phyloP scores from a whole-genome alignment of 306 rosid genomes.

The Malus fusca region DNA sequence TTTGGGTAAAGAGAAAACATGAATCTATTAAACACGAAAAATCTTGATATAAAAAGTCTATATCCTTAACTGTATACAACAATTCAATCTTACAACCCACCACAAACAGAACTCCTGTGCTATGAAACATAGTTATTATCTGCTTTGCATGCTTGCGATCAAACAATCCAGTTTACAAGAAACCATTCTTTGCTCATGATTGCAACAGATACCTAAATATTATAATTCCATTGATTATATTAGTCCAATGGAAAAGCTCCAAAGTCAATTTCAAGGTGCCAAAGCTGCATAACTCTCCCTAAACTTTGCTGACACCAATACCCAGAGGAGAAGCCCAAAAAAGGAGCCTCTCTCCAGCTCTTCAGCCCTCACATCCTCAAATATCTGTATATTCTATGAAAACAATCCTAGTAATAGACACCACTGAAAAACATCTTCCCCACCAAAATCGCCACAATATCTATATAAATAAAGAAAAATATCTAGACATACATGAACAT shows the following conservation, averaged over 20 bases:
- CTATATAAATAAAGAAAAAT: too few species aligned
- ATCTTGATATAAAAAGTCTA: neutral
- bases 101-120: neutral
- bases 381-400: neutral
- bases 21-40: neutral
- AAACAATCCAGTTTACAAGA: neutral
- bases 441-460: neutral
- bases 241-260: neutral
- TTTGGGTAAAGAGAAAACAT: too few species aligned
- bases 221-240: neutral
- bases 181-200: neutral
- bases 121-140: neutral
- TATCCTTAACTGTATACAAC: neutral
- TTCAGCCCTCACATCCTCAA: neutral
- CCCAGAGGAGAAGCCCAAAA: neutral
- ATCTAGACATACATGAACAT: too few species aligned
- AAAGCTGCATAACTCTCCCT: neutral
- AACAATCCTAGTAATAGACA: neutral
- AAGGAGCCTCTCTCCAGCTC: neutral
- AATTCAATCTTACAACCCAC: neutral
- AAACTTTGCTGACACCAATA: neutral
- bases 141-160: neutral
- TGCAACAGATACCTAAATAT: neutral
- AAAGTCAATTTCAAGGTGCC: neutral
- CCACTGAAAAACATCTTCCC: neutral